A percentile compares a stretch with the other conserved stretches of the same genome.
phyloP scores from a whole-genome alignment of 139 green algal species.

The Chloropicon primus region DNA sequence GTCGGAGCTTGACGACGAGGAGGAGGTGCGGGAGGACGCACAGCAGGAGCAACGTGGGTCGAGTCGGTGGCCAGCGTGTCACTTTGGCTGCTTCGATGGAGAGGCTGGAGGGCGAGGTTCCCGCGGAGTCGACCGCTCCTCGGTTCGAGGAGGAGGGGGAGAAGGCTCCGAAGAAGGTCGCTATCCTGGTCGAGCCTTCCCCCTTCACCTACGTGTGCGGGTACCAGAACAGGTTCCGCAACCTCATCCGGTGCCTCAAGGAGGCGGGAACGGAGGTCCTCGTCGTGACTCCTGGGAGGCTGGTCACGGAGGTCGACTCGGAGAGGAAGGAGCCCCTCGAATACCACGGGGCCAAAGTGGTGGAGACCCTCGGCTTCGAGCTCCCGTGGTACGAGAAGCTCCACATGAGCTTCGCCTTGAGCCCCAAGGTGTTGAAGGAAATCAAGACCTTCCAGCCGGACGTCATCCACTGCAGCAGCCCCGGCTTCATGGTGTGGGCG shows the following conservation, averaged over 20 bases:
- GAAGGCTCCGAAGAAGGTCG: constrained; percentile 9
- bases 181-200: constrained; percentile 36
- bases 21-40: too few species aligned
- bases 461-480: constrained; percentile 74
- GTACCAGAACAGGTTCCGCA: constrained; percentile 84
- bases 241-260: constrained; percentile 62
- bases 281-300: constrained; percentile 55
- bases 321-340: constrained; percentile 22
- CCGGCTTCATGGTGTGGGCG: constrained; percentile 63
- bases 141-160: background rate
- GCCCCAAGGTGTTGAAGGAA: constrained; percentile 10
- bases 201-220: constrained; percentile 47
- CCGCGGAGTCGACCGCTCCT: too few species aligned
- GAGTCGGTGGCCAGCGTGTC: too few species aligned
- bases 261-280: constrained; percentile 72
- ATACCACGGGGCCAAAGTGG: constrained; percentile 67
- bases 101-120: too few species aligned
- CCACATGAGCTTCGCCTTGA: constrained; percentile 55
- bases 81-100: too few species aligned
- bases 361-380: constrained; percentile 18
- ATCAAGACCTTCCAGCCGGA: constrained; percentile 31
- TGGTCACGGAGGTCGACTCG: background rate
- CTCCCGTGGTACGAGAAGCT: constrained; percentile 62
- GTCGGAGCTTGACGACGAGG: too few species aligned
- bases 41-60: too few species aligned